These are phyloP conservation scores for Cystofilobasidium ferigula DNA, from an alignment of 768 basidiomycete species.

Conservation along the genomic window DNA sequence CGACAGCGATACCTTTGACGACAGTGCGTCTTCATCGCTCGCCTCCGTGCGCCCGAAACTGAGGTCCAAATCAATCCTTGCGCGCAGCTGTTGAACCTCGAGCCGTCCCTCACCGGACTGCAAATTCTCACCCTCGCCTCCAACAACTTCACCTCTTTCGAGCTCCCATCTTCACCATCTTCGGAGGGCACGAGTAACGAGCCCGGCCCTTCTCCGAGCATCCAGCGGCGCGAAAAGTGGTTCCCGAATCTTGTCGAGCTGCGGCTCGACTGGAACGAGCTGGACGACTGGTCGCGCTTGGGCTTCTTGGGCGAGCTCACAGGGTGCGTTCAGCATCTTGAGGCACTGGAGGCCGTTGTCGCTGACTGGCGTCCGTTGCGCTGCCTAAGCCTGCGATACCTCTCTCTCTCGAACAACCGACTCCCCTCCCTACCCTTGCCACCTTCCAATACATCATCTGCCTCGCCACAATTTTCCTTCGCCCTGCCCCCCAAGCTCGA, in stretches of 20 bases:
- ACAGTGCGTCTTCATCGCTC: constrained; percentile 30
- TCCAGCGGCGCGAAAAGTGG: not conserved
- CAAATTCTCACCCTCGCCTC: constrained; percentile 6
- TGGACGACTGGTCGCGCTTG: constrained; percentile 14
- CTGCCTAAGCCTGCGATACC: constrained; percentile 1
- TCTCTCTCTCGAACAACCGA: constrained; percentile 16
- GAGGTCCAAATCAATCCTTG: too few species aligned
- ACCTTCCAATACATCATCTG: not conserved
- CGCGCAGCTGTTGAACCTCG: constrained; percentile 8
- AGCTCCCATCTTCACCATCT: not conserved
- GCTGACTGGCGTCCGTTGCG: not conserved
- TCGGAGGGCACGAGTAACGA: not conserved
- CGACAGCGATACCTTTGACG: constrained; percentile 25
- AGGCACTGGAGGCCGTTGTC: too few species aligned
- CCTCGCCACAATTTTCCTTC: not conserved
- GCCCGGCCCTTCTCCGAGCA: not conserved
- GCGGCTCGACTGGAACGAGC: constrained; percentile 21
- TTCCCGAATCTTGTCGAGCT: constrained; percentile 10
- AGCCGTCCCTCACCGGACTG: constrained; percentile 10
- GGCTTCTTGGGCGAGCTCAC: not conserved
- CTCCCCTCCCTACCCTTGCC: constrained; percentile 3
- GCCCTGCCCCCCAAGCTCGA: not conserved
- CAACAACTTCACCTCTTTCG: not conserved
- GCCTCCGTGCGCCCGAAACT: not conserved
- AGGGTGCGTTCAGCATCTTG: not conserved